A percentile compares a stretch with the other conserved stretches of the same genome.
Evolutionary conservation across 2,329 filamentous ascomycete genomes (phyloP).

Genomic region (Alternaria solani): DNA sequence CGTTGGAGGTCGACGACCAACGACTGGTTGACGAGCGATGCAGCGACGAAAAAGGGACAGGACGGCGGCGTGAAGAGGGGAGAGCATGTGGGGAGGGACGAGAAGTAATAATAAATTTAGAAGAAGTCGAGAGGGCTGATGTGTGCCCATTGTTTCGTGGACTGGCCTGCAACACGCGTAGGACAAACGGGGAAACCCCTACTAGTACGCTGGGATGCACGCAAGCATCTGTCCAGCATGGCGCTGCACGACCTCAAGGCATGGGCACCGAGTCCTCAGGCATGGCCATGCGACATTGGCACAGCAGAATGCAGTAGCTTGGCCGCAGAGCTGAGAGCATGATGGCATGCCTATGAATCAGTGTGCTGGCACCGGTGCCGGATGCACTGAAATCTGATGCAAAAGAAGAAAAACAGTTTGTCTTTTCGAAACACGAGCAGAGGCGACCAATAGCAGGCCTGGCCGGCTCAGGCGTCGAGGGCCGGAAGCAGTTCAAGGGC

Average conservation of each 20-base stretch:
- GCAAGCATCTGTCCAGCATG: slow-evolving; percentile 42
- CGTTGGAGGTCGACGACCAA: slow-evolving; percentile 22
- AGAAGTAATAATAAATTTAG: slow-evolving; percentile 46
- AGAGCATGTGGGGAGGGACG: slow-evolving; percentile 41
- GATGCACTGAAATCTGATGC: slow-evolving; percentile 23
- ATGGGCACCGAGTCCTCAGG: slow-evolving; percentile 34
- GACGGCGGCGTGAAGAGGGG: slow-evolving; percentile 25
- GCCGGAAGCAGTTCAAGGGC: slow-evolving; percentile 35
- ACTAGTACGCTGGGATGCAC: slow-evolving; percentile 39
- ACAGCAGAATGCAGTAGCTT: slow-evolving; percentile 32
- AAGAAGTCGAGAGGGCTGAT: slow-evolving; percentile 39
- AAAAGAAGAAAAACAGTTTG: slow-evolving; percentile 24
- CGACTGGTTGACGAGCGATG: slow-evolving; percentile 31
- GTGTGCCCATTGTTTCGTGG: slow-evolving; percentile 45
- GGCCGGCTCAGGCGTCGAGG: slow-evolving; percentile 14
- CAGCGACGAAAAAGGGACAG: slow-evolving; percentile 35
- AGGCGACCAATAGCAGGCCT: slow-evolving; percentile 31
- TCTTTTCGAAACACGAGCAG: slow-evolving; percentile 17
- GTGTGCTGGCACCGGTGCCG: slow-evolving; percentile 19
- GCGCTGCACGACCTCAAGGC: slow-evolving; percentile 37
- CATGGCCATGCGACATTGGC: slow-evolving; percentile 32
- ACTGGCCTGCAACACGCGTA: slow-evolving; percentile 43
- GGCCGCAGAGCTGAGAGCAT: slow-evolving; percentile 25
- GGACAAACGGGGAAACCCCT: slow-evolving; percentile 37
- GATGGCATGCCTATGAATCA: slow-evolving; percentile 8